Conservation (phyloP, 2,329 filamentous ascomycete genomes). For the Herpotrichia juniperi region DNA sequence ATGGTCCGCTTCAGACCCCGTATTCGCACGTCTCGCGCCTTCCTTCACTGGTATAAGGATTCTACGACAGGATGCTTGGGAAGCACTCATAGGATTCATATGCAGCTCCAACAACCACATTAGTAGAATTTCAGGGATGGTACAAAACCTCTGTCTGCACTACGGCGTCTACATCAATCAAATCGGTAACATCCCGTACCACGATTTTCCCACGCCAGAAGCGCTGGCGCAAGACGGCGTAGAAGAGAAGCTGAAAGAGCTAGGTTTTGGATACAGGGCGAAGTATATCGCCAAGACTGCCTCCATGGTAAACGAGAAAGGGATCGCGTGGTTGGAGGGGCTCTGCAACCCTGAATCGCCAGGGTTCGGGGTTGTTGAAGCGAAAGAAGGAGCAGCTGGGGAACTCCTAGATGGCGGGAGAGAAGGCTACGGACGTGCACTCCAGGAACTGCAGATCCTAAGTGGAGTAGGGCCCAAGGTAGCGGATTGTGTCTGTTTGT, state of each 20-base stretch:
- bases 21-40: conserved; percentile 86
- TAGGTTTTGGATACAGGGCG: conserved; percentile 94
- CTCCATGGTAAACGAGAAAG: conserved; percentile 71
- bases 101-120: conserved; percentile 99
- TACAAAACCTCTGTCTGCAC: conserved; percentile 84
- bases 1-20: conserved; percentile 84
- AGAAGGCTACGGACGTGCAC: conserved; percentile 77
- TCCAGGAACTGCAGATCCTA: conserved; percentile 77
- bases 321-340: conserved; percentile 73
- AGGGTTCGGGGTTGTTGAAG: conserved; percentile 57
- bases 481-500: conserved; percentile 93
- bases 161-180: conserved; percentile 81
- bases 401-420: conserved; percentile 58
- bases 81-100: conserved; percentile 91
- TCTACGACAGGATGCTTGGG: conserved; percentile 93
- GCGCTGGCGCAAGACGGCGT: conserved; percentile 76
- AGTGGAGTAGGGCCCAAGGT: conserved; percentile 96
- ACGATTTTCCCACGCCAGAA: conserved; percentile 84
- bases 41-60: conserved; percentile 92
- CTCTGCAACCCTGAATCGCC: conserved; percentile 79
- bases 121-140: conserved; percentile 92
- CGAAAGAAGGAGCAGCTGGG: conserved; percentile 46
- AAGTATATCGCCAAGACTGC: conserved; percentile 92
- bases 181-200: conserved; percentile 73
- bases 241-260: conserved; percentile 76